Conservation (phyloP, 805 yeast genomes). For the Saccharomyces jurei region DNA sequence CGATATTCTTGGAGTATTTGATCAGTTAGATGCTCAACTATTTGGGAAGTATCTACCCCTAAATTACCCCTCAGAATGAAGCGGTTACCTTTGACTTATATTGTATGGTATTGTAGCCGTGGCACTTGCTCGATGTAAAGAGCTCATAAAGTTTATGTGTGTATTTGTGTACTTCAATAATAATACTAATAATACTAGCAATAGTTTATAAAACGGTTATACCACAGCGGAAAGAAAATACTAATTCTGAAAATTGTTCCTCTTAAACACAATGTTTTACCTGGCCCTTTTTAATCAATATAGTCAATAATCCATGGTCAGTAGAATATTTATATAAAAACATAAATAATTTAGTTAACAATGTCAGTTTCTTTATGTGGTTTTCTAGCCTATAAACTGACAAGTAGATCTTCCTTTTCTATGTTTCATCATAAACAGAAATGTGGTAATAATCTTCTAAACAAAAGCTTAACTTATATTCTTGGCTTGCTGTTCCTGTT, state of each 20-base stretch:
- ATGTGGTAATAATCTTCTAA: no score
- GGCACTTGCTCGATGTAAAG: background rate
- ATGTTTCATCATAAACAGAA: background rate
- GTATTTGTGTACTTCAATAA: background rate
- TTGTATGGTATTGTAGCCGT: background rate
- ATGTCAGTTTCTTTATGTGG: background rate
- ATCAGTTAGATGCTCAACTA: slow-evolving; percentile 73
- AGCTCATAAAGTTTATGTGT: background rate
- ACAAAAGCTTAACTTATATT: background rate
- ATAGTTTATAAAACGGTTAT: background rate
- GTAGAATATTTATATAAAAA: no score
- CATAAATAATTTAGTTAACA: background rate
- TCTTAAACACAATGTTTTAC: no score
- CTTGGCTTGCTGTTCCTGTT: slow-evolving; percentile 10
- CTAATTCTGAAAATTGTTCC: no score
- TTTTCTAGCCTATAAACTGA: slow-evolving; percentile 10
- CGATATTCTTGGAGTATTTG: slow-evolving; percentile 73
- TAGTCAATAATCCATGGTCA: no score
- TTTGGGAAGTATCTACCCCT: slow-evolving; percentile 54
- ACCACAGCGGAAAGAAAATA: background rate
- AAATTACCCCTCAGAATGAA: background rate
- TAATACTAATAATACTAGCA: background rate
- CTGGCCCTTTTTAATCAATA: no score
- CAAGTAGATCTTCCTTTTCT: background rate
- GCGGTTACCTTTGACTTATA: background rate